Evolutionary conservation across 1,284 basidiomycete genomes (phyloP), one percentile per base, ranked within the genome.

Genomic region (Heterobasidion annosum): DNA sequence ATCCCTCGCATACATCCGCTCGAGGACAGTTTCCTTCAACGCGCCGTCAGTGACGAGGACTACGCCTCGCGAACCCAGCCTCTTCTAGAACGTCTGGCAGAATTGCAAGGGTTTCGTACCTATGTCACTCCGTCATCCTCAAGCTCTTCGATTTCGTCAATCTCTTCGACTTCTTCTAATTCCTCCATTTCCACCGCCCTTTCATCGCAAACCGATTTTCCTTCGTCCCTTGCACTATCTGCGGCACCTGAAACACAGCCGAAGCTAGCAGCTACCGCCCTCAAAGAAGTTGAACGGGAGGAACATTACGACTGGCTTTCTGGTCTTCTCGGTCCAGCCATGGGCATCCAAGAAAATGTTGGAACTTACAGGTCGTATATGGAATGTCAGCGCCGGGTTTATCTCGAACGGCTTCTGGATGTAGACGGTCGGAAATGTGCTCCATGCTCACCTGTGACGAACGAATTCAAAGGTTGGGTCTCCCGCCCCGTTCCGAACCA

Each of bases 331-430:
- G 76, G 75, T 8, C 72, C 73, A 54, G 69, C 73, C 16, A 56
- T 61, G 34, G 76, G 75, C 37, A 69, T 79, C 48, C 72, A 78
- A 60, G 79, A 83, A 62, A 73, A 67, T 51, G 70, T 75, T 53
- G 80, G 78, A 34, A 74, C 75, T 4, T 83, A 83, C 63, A 71
- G 70, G 57, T 66, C 71, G 44, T 73, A 76, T 60, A 82, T 82
- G 81, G 69, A 75, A 56, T 70, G 73, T 55, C 76, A 71, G 61
- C 66, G 68, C 34, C 69, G 69, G 54, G 64, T 70, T 45, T 79
- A 77, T 63, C 78, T 74, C 56, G 67, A 74, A 51, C 65, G 66
- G 1, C 63, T 74, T 48, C 51, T 73, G 25, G 25, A 25, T 32
- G 13, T 32, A 3, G 51, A 45, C 50, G 25, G 47, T 53, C 7